Conservation (phyloP, 2,329 filamentous ascomycete species). For the Macrophomina pseudophaseolina region DNA sequence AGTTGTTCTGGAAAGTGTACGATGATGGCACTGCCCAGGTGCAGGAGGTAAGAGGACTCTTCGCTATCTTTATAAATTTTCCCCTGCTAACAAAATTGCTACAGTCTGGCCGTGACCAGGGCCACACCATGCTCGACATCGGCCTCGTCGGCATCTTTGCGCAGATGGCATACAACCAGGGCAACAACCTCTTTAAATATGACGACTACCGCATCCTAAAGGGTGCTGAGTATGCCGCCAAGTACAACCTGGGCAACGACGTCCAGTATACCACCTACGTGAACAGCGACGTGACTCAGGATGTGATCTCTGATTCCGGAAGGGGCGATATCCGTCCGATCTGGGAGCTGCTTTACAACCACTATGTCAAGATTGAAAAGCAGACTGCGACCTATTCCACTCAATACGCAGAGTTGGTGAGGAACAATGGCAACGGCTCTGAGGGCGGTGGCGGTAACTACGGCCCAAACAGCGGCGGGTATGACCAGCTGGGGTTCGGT, state of each 20-base stretch:
- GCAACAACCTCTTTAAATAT: conserved; percentile 47
- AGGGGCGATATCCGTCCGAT: conserved; percentile 47
- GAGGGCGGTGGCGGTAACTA: conserved; percentile 55
- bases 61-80: conserved; percentile 22
- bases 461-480: conserved; percentile 48
- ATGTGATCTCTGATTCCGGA: conserved; percentile 38
- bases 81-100: conserved; percentile 38
- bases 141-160: conserved; percentile 48
- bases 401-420: conserved; percentile 43
- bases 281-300: conserved; percentile 45
- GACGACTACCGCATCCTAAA: conserved; percentile 43
- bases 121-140: conserved; percentile 50
- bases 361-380: conserved; percentile 48
- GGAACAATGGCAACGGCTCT: conserved; percentile 40
- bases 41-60: neutral
- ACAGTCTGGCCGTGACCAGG: conserved; percentile 54
- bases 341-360: conserved; percentile 45
- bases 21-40: conserved; percentile 19
- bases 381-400: conserved; percentile 45
- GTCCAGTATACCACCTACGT: conserved; percentile 51
- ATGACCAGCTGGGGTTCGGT: conserved; percentile 47
- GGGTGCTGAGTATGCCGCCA: conserved; percentile 46
- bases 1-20: conserved; percentile 35
- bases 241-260: conserved; percentile 51
- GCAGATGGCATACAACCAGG: conserved; percentile 52